A percentile compares a stretch with the other conserved stretches of the same genome.
These are phyloP conservation scores for Kwoniella dendrophila DNA, from an alignment of 768 basidiomycete genomes.

Conservation along the genomic window DNA sequence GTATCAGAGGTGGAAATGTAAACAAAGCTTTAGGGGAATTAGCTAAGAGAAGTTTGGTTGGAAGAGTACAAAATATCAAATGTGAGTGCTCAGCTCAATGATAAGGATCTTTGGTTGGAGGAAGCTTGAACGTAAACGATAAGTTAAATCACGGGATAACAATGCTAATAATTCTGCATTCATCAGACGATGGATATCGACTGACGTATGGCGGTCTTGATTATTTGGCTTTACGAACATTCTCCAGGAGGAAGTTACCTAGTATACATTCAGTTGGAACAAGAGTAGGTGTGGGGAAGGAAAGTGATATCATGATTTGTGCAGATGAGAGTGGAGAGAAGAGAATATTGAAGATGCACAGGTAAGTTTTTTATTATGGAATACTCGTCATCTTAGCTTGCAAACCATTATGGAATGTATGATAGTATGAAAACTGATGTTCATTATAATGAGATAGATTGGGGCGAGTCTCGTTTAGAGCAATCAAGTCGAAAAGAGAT, in stretches of 20 bases:
- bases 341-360: constrained; percentile 89
- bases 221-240: constrained; percentile 86
- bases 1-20: constrained; percentile 86
- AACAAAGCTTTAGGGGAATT: constrained; percentile 88
- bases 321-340: constrained; percentile 80
- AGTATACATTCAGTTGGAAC: constrained; percentile 90
- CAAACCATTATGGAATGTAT: constrained; percentile 12
- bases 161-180: not conserved
- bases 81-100: constrained; percentile 62
- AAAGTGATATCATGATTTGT: constrained; percentile 69
- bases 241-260: constrained; percentile 75
- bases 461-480: constrained; percentile 94
- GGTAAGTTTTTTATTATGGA: constrained; percentile 61
- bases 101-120: too few relatives aligned
- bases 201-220: constrained; percentile 99
- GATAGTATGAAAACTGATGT: too few relatives aligned
- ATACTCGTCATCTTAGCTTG: constrained; percentile 1
- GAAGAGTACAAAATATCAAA: constrained; percentile 85
- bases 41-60: constrained; percentile 87
- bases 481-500: constrained; percentile 94
- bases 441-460: constrained; percentile 63
- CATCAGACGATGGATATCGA: constrained; percentile 89
- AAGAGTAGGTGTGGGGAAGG: constrained; percentile 97
- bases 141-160: too few relatives aligned
- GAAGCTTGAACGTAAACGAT: too few relatives aligned